A percentile compares a stretch with the other conserved stretches of the same genome.
phyloP scores from a whole-genome alignment of 441 rosid genomes.

The Melastoma candidum region DNA sequence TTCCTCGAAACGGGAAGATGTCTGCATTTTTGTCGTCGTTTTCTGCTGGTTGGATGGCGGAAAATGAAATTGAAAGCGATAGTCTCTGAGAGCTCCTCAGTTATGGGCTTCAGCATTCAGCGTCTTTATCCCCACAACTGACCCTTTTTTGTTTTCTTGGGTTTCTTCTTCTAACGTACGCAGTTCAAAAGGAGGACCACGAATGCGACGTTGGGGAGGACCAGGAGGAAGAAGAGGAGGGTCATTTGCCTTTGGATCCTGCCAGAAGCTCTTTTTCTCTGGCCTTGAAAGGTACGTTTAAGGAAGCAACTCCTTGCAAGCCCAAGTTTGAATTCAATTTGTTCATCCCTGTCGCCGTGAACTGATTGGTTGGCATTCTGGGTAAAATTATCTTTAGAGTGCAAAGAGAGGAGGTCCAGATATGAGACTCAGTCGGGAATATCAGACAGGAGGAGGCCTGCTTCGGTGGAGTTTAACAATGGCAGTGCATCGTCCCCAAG shows the following conservation, averaged over 20 bases:
- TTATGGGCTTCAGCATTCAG: not conserved
- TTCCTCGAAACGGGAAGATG: too few species aligned
- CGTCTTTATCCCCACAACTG: slow-evolving; percentile 5
- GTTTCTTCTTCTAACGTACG: slow-evolving; percentile 17
- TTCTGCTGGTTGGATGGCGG: too few species aligned
- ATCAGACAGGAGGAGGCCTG: slow-evolving; percentile 55
- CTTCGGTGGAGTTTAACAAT: slow-evolving; percentile 73
- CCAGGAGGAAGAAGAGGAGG: slow-evolving; percentile 5
- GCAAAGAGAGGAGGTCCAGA: slow-evolving; percentile 77
- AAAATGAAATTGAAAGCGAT: too few species aligned
- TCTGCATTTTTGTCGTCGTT: too few species aligned
- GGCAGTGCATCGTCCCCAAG: slow-evolving; percentile 61
- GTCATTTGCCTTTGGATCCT: slow-evolving; percentile 42
- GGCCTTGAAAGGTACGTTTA: slow-evolving; percentile 68
- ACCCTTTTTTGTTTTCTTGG: slow-evolving; percentile 11
- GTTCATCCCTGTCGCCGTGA: not conserved
- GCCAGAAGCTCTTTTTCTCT: slow-evolving; percentile 84
- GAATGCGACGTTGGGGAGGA: slow-evolving; percentile 28
- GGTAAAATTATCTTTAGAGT: slow-evolving; percentile 31
- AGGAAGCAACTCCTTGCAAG: too few species aligned
- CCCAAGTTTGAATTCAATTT: not conserved
- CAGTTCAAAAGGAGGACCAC: slow-evolving; percentile 46
- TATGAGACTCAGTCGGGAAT: slow-evolving; percentile 54
- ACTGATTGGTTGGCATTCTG: too few species aligned
- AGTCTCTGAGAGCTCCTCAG: not conserved